Evolutionary conservation across 2,329 filamentous ascomycete species (phyloP).

Genomic region (Aotearoamyces nothofagi): DNA sequence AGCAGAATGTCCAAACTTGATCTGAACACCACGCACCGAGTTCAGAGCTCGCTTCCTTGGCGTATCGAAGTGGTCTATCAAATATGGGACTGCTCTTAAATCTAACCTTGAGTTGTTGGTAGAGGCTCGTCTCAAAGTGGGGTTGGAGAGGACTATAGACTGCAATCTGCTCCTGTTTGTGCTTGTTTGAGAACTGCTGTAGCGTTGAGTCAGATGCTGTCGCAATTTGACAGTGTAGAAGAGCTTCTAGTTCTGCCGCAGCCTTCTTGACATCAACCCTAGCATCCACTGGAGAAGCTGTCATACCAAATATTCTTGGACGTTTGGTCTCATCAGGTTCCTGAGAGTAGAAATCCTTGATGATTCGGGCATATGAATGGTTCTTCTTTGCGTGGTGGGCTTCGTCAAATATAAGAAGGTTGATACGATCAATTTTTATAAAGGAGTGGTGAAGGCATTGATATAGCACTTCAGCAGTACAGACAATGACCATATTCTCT

Average conservation of each 20-base stretch:
- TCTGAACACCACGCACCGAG: slow-evolving; percentile 81
- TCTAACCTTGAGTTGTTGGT: slow-evolving; percentile 34
- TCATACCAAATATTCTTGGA: slow-evolving; percentile 89
- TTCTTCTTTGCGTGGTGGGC: slow-evolving; percentile 93
- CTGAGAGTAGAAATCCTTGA: slow-evolving; percentile 68
- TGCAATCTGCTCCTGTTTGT: slow-evolving; percentile 39
- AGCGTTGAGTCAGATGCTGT: slow-evolving; percentile 48
- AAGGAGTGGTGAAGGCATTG: slow-evolving; percentile 68
- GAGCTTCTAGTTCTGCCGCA: slow-evolving; percentile 55
- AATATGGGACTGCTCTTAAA: slow-evolving; percentile 29
- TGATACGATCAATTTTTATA: slow-evolving; percentile 69
- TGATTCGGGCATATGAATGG: slow-evolving; percentile 78
- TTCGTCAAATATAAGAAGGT: slow-evolving; percentile 87
- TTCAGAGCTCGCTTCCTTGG: slow-evolving; percentile 42
- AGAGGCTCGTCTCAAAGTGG: slow-evolving; percentile 49
- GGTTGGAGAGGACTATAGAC: slow-evolving; percentile 34
- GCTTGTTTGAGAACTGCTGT: slow-evolving; percentile 41
- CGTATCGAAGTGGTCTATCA: slow-evolving; percentile 29
- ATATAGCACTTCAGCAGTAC: slow-evolving; percentile 76
- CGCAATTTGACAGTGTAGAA: slow-evolving; percentile 71
- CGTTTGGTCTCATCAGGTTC: slow-evolving; percentile 27
- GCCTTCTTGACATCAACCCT: slow-evolving; percentile 58
- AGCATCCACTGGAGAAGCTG: slow-evolving; percentile 83
- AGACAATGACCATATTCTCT: slow-evolving; percentile 73
- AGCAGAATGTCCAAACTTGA: slow-evolving; percentile 57